These are phyloP conservation scores for Leptographium radiaticola DNA, from an alignment of 2,329 filamentous ascomycete genomes.

Conservation along the genomic window DNA sequence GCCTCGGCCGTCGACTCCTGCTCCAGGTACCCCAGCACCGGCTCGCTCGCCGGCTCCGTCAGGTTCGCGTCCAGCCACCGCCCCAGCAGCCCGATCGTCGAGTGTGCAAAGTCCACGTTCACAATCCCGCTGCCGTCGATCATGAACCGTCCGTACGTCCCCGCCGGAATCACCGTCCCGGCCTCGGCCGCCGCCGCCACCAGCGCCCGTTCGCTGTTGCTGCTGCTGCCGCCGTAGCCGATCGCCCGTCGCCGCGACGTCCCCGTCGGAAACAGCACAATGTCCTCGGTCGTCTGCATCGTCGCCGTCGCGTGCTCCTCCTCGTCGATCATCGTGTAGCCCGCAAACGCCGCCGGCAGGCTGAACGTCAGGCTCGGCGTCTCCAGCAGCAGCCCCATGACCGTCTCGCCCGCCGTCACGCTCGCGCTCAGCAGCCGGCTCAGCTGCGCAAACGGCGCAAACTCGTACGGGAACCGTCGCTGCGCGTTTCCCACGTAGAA, in stretches of 20 bases:
- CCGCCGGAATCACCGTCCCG: slow-evolving; percentile 40
- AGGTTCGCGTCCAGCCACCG: slow-evolving; percentile 59
- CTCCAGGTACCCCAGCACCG: slow-evolving; percentile 39
- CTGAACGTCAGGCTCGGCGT: slow-evolving; percentile 66
- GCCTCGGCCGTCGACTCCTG: slow-evolving; percentile 57
- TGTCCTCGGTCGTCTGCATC: slow-evolving; percentile 51
- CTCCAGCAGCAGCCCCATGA: slow-evolving; percentile 52
- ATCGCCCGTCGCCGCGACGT: slow-evolving; percentile 28
- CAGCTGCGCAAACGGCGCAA: slow-evolving; percentile 33
- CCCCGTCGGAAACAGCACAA: slow-evolving; percentile 47
- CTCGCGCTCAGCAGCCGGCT: slow-evolving; percentile 45
- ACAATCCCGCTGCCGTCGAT: slow-evolving; percentile 67
- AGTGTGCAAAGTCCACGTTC: slow-evolving; percentile 66
- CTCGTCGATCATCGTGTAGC: slow-evolving; percentile 68
- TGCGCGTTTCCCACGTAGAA: slow-evolving; percentile 54
- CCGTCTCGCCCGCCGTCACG: slow-evolving; percentile 27
- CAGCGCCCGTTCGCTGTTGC: not conserved
- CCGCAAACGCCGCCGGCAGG: slow-evolving; percentile 57
- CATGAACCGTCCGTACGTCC: slow-evolving; percentile 59
- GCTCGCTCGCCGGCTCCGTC: slow-evolving; percentile 38
- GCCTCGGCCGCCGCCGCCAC: not conserved
- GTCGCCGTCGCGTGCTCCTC: slow-evolving; percentile 59
- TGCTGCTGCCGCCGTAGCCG: slow-evolving; percentile 29
- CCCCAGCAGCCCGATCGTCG: slow-evolving; percentile 65
- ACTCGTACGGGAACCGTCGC: slow-evolving; percentile 75